Evolutionary conservation across 371 early-diverging fungal species (phyloP).

Genomic region (Mortierella sp.): DNA sequence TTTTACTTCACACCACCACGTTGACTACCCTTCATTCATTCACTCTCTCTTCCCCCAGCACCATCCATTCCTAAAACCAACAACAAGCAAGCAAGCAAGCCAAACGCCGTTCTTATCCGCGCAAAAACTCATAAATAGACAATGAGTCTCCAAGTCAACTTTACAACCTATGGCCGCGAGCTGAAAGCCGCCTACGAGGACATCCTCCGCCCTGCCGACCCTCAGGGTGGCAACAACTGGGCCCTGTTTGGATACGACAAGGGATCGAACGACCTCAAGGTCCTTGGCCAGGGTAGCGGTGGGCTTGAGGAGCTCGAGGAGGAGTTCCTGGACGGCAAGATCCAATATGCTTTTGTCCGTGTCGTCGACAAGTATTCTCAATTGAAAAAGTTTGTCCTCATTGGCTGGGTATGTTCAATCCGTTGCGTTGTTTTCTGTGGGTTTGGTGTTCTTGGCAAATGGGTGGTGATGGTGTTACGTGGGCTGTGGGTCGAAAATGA

Average conservation of each 20-base stretch:
- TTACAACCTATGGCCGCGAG: conserved; percentile 71
- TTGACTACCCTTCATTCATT: background rate
- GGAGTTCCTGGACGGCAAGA: conserved; percentile 90
- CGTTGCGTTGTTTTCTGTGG: background rate
- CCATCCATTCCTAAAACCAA: background rate
- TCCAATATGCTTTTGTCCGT: conserved; percentile 90
- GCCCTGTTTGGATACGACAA: conserved; percentile 88
- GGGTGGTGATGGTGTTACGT: background rate
- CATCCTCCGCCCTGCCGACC: conserved; percentile 65
- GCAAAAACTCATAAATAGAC: background rate
- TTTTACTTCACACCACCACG: background rate
- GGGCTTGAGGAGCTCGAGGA: conserved; percentile 91
- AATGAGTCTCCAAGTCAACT: conserved; percentile 78
- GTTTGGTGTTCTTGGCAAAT: background rate
- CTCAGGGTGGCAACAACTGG: conserved; percentile 73
- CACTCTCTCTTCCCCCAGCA: background rate
- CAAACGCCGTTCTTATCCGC: background rate
- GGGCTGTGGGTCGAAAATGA: too few relatives aligned
- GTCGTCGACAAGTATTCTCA: conserved; percentile 90
- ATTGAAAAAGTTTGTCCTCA: conserved; percentile 90
- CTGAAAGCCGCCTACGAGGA: conserved; percentile 75
- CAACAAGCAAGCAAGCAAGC: background rate
- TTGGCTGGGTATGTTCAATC: conserved; percentile 83
- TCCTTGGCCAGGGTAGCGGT: conserved; percentile 79
- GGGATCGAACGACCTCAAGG: conserved; percentile 85